Conservation (phyloP, 2,329 filamentous ascomycete genomes). For the Aspergillus aculeatinus region DNA sequence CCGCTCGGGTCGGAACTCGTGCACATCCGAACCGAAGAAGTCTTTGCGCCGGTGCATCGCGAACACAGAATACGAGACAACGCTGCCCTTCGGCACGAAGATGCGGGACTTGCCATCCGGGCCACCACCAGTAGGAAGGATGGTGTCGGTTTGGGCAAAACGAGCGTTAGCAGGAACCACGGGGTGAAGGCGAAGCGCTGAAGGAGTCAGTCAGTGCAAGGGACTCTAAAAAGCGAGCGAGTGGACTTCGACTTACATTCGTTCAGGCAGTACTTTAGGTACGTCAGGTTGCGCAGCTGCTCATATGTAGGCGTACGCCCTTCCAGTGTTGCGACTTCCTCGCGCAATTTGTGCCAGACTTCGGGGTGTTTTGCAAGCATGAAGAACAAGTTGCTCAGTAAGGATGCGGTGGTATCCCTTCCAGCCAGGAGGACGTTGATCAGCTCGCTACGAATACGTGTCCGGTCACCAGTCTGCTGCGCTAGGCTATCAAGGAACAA, state of each 20-base stretch:
- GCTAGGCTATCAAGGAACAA: slow-evolving; percentile 50
- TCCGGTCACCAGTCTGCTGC: slow-evolving; percentile 44
- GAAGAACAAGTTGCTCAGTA: slow-evolving; percentile 46
- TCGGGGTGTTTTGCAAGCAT: slow-evolving; percentile 43
- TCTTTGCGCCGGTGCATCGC: slow-evolving; percentile 67
- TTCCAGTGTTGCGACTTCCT: slow-evolving; percentile 25
- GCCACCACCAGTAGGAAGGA: slow-evolving; percentile 56
- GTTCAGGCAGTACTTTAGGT: slow-evolving; percentile 25
- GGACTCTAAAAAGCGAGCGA: not conserved
- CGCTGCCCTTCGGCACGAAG: slow-evolving; percentile 63
- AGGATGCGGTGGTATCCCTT: slow-evolving; percentile 52
- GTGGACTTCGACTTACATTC: slow-evolving; percentile 19
- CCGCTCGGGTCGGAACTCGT: slow-evolving; percentile 50
- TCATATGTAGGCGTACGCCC: slow-evolving; percentile 24
- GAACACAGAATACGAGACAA: slow-evolving; percentile 65
- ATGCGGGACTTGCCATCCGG: slow-evolving; percentile 59
- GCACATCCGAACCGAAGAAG: slow-evolving; percentile 45
- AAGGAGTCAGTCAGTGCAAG: not conserved
- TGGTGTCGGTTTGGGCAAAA: slow-evolving; percentile 37
- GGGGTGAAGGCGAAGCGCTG: slow-evolving; percentile 44
- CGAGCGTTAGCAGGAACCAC: slow-evolving; percentile 45
- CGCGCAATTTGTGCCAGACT: slow-evolving; percentile 38
- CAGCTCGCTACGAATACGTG: slow-evolving; percentile 45
- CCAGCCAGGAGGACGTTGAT: slow-evolving; percentile 53
- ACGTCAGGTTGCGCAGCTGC: slow-evolving; percentile 25